Conservation (phyloP, 139 green algal genomes). For the Chlorella sorokiniana region DNA sequence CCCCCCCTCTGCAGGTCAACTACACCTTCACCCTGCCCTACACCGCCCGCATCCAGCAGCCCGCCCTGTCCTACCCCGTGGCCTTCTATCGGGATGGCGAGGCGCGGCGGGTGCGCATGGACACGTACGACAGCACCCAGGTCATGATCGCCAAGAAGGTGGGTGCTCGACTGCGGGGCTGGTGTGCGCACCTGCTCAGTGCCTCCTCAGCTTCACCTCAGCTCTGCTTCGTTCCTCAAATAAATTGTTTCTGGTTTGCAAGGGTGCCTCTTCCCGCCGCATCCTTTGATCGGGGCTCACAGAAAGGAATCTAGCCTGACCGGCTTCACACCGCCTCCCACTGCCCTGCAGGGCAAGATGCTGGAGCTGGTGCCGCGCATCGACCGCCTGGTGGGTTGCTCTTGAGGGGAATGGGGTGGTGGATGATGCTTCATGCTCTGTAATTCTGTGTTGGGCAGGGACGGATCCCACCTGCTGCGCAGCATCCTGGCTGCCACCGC, state of each 20-base stretch:
- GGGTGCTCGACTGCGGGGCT: neutral
- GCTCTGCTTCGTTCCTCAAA: too few relatives aligned
- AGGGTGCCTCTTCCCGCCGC: neutral
- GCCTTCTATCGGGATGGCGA: slow-evolving; percentile 14
- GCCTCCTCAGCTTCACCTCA: too few relatives aligned
- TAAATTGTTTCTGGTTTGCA: too few relatives aligned
- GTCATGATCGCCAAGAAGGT: slow-evolving; percentile 27
- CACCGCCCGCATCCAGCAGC: slow-evolving; percentile 26
- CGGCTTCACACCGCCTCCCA: neutral
- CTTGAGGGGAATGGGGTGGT: neutral
- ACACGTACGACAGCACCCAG: slow-evolving; percentile 32
- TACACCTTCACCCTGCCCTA: slow-evolving; percentile 44
- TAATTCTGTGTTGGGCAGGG: too few relatives aligned
- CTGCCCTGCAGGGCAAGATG: neutral
- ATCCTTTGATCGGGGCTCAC: too few relatives aligned
- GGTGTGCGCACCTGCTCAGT: too few relatives aligned
- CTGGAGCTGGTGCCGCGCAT: slow-evolving; percentile 34
- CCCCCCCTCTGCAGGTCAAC: neutral
- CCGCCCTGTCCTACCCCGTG: slow-evolving; percentile 32
- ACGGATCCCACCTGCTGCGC: too few relatives aligned
- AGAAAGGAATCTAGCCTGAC: too few relatives aligned
- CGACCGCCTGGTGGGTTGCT: slow-evolving; percentile 9
- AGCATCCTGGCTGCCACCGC: too few relatives aligned
- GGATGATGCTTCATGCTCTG: too few relatives aligned
- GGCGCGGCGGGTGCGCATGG: neutral